These are phyloP conservation scores for Ceratocystiopsis brevicomis DNA, from an alignment of 2,329 filamentous ascomycete genomes.

Conservation along the genomic window DNA sequence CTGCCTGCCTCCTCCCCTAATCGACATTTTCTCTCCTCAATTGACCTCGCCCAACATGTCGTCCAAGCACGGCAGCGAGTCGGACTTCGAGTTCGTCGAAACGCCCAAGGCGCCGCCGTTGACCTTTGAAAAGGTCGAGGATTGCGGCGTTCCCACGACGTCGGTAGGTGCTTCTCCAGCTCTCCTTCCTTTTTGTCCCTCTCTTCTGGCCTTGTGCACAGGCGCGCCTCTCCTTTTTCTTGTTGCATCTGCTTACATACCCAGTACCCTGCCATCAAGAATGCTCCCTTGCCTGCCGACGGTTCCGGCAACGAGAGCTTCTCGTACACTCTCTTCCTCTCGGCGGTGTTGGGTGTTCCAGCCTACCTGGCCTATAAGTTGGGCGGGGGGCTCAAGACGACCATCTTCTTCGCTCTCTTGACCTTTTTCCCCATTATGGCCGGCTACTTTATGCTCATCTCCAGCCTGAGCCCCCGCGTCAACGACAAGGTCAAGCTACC, in stretches of 20 bases:
- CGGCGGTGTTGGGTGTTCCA: slow-evolving; percentile 51
- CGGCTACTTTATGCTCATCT: slow-evolving; percentile 65
- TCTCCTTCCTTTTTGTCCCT: background rate
- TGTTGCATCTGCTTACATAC: slow-evolving; percentile 4
- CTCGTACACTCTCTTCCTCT: slow-evolving; percentile 61
- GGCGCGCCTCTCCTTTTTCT: background rate
- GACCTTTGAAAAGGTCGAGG: slow-evolving; percentile 30
- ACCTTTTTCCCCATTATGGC: slow-evolving; percentile 62
- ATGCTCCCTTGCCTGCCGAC: slow-evolving; percentile 84
- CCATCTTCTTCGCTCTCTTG: slow-evolving; percentile 68
- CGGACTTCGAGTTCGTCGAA: slow-evolving; percentile 45
- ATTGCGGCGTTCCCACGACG: slow-evolving; percentile 36
- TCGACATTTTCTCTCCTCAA: too few species aligned
- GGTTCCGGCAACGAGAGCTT: slow-evolving; percentile 69
- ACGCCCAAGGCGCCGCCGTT: slow-evolving; percentile 32
- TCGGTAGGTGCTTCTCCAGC: slow-evolving; percentile 21
- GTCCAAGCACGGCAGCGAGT: slow-evolving; percentile 32
- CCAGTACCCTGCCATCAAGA: slow-evolving; percentile 81
- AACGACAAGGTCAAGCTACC: slow-evolving; percentile 83
- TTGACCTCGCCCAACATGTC: slow-evolving; percentile 17
- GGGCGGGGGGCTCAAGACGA: slow-evolving; percentile 70
- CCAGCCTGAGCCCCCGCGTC: slow-evolving; percentile 66
- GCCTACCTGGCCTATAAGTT: slow-evolving; percentile 68
- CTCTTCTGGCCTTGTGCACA: background rate
- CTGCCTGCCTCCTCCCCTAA: too few species aligned